Evolutionary conservation across 1,284 basidiomycete species (phyloP).

Genomic region (Violaceomyces palustris): DNA sequence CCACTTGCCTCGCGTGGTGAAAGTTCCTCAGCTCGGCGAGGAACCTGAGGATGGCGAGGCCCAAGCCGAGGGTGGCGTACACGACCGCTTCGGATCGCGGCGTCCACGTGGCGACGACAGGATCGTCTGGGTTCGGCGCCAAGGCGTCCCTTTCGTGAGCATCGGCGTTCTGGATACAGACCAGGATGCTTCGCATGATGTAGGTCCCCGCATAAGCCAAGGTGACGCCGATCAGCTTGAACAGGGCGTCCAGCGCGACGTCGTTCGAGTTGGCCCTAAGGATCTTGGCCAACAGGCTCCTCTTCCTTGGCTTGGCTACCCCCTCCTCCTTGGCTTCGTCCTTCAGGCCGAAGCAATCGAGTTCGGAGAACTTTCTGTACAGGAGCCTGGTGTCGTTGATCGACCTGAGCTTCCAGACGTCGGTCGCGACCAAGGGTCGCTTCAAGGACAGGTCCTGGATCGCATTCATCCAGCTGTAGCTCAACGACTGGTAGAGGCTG

Average conservation of each 20-base stretch:
- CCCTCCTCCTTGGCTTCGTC: conserved; percentile 2
- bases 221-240: conserved; percentile 35
- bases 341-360: background rate
- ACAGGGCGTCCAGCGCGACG: conserved; percentile 30
- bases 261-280: conserved; percentile 34
- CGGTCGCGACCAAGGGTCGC: conserved; percentile 26
- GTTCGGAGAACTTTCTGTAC: conserved; percentile 16
- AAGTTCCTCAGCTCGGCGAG: conserved; percentile 39
- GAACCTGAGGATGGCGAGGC: conserved; percentile 29
- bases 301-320: background rate
- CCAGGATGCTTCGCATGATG: conserved; percentile 33
- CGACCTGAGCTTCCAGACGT: conserved; percentile 33
- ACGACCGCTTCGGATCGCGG: conserved; percentile 31
- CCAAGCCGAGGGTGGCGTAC: conserved; percentile 23
- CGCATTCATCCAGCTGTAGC: conserved; percentile 39
- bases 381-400: conserved; percentile 38
- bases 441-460: conserved; percentile 28
- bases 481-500: conserved; percentile 22
- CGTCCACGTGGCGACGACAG: conserved; percentile 9
- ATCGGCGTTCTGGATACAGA: conserved; percentile 18
- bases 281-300: conserved; percentile 15
- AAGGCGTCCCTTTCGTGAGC: background rate
- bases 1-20: conserved; percentile 49
- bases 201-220: conserved; percentile 36
- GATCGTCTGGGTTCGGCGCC: background rate